Evolutionary conservation across 345 rosid genomes (phyloP).

Genomic region (Arabis hirsuta): DNA sequence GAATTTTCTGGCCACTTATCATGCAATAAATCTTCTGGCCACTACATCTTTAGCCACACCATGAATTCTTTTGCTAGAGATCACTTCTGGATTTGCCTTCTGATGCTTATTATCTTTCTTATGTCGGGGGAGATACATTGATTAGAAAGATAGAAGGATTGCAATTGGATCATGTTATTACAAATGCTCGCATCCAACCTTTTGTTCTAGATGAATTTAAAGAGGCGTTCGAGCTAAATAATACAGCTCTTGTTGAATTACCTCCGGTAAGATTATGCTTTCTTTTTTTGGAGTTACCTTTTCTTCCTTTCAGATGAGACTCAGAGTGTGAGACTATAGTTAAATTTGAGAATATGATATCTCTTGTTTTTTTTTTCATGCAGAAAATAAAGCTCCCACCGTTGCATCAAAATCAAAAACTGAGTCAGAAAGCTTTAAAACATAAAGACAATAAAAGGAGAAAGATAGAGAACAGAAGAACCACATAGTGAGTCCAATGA

Average conservation of each 20-base stretch:
- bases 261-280: constrained; percentile 52
- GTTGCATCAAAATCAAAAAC: constrained; percentile 68
- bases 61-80: constrained; percentile 81
- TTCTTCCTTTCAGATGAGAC: not conserved
- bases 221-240: constrained; percentile 72
- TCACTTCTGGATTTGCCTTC: constrained; percentile 72
- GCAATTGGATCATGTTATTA: constrained; percentile 77
- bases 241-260: constrained; percentile 62
- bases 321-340: not conserved
- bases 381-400: constrained; percentile 79
- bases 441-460: constrained; percentile 72
- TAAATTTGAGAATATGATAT: constrained; percentile 6
- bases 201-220: constrained; percentile 71
- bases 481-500: constrained; percentile 42
- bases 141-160: constrained; percentile 80
- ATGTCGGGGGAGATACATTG: constrained; percentile 73
- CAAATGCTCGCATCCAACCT: constrained; percentile 57
- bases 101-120: constrained; percentile 74
- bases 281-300: not conserved
- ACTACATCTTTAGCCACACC: constrained; percentile 73
- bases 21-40: too few species aligned
- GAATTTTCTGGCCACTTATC: too few species aligned
- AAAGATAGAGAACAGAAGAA: constrained; percentile 81
- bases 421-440: constrained; percentile 74
- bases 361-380: constrained; percentile 43